Percentiles rank a stretch among this genome's conserved stretches.
Conservation (phyloP, 352 stramenopile genomes). For the Globisporangium uncinulatum region DNA sequence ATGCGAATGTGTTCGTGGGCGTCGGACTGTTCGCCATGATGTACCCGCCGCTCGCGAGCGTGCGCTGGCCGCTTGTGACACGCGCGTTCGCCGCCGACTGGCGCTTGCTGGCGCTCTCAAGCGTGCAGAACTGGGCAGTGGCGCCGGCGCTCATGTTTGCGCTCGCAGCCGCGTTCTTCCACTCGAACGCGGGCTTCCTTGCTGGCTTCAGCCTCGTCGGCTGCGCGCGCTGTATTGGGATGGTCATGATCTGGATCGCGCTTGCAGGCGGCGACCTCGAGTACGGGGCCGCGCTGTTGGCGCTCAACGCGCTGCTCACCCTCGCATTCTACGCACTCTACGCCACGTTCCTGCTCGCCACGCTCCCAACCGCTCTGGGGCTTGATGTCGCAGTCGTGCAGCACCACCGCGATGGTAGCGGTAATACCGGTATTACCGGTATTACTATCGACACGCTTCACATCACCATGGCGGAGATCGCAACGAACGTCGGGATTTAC, state of each 20-base stretch:
- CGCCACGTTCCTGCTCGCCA: conserved; percentile 42
- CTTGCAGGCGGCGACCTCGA: conserved; percentile 56
- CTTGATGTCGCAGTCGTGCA: conserved; percentile 6
- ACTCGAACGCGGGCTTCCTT: conserved; percentile 41
- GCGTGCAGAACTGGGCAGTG: conserved; percentile 56
- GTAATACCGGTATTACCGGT: no score
- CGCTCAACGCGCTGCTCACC: conserved; percentile 60
- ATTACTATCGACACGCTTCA: conserved; percentile 26
- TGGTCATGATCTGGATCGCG: conserved; percentile 82
- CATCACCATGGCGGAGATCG: conserved; percentile 38
- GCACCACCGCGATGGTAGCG: no score
- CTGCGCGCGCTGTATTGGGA: conserved; percentile 67
- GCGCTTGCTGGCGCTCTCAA: conserved; percentile 43
- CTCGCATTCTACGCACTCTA: conserved; percentile 64
- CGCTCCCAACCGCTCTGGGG: conserved; percentile 31
- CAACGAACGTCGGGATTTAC: conserved; percentile 57
- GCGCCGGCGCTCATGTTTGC: conserved; percentile 53
- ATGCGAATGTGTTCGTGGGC: conserved; percentile 50
- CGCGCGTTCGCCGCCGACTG: conserved; percentile 33
- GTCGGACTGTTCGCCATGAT: conserved; percentile 54
- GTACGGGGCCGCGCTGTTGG: conserved; percentile 64
- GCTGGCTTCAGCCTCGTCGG: conserved; percentile 64
- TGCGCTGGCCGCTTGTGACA: conserved; percentile 44
- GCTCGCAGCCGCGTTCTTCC: conserved; percentile 44
- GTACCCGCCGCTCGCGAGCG: conserved; percentile 52